Evolutionary conservation across 495 filamentous ascomycete genomes (phyloP).

Genomic region (Lepraria neglecta): DNA sequence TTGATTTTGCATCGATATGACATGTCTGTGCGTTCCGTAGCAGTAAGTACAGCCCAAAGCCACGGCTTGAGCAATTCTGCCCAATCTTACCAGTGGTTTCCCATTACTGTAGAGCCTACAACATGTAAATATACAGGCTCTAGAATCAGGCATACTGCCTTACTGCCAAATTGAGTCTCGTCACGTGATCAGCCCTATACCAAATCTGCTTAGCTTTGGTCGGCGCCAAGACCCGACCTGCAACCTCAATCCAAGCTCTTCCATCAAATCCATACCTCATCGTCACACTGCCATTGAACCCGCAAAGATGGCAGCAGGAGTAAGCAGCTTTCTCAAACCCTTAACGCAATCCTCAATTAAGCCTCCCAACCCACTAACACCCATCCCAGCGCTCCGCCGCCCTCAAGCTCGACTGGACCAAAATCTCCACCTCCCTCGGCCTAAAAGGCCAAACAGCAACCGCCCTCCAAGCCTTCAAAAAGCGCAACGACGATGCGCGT

Average conservation of each 20-base stretch:
- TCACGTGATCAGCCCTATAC: constrained; percentile 39
- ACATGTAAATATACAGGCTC: too few relatives aligned
- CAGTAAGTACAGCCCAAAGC: too few relatives aligned
- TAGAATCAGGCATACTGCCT: too few relatives aligned
- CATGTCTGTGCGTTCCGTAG: too few relatives aligned
- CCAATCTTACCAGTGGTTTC: too few relatives aligned
- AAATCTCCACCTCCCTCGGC: constrained; percentile 83
- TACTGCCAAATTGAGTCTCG: too few relatives aligned
- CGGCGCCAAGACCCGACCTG: constrained; percentile 36
- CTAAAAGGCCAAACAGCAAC: constrained; percentile 89
- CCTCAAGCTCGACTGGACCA: constrained; percentile 98
- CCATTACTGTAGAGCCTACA: too few relatives aligned
- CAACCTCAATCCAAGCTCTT: constrained; percentile 24
- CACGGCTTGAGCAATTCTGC: too few relatives aligned
- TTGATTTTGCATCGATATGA: too few relatives aligned
- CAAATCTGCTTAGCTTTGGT: constrained; percentile 5
- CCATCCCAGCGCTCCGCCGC: constrained; percentile 82
- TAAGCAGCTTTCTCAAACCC: not conserved
- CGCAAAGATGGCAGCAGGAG: constrained; percentile 80
- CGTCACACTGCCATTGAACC: constrained; percentile 29
- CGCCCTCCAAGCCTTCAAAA: constrained; percentile 93
- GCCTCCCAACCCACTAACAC: constrained; percentile 22
- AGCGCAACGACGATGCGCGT: constrained; percentile 98
- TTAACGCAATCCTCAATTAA: not conserved
- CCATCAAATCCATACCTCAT: constrained; percentile 42